Evolutionary conservation across 306 rosid species (phyloP), one percentile per base, ranked within the genome.

Genomic region (Arachis hypogaea): DNA sequence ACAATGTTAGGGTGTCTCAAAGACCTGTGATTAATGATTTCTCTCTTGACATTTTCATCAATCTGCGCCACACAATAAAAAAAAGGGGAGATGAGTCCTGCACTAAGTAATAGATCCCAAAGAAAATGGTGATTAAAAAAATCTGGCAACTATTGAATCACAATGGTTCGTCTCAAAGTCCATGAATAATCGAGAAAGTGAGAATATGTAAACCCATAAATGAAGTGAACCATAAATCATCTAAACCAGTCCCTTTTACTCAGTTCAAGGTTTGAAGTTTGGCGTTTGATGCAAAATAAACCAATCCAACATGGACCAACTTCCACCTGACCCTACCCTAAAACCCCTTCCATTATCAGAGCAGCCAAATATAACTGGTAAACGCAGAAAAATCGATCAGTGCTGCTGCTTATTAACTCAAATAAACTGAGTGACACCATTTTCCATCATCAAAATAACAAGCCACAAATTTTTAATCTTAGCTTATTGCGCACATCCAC

Each of bases 1-100:
- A 94, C 97, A 73, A 94, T 94, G 82, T 94, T 92, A 7, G 96
- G 97, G 73, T 94, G 98, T 85, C 99, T 94, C 82, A 94, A 50
- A 57, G 96, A 90, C 88, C 99, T 87, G 73, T 94, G 99, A 82
- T 92, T 94, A 67, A 94, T 94, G 69, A 94, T 94, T 77, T 94
- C 99, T 69, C 99, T 86, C 77, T 83, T 89, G 29, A 94, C 99
- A 88, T 94, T 94, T 74, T 83, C 99, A 80, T 94, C 99, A 72
- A 94, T 94, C 99, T 94, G 88, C 79, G 75, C 62, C 68, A 72
- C 80, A 80, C 29, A 75, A 40, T 28, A 68, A 33, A 51, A 14
- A 3, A 72, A 40, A 75, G 66, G 68, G 6, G 7, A 66, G 6
- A 55, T 36, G 6, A 66, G 66, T n/a, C 47, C 54, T 57, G 63